Evolutionary conservation across 2,329 filamentous ascomycete species (phyloP).

Genomic region (Fusarium tricinctum): DNA sequence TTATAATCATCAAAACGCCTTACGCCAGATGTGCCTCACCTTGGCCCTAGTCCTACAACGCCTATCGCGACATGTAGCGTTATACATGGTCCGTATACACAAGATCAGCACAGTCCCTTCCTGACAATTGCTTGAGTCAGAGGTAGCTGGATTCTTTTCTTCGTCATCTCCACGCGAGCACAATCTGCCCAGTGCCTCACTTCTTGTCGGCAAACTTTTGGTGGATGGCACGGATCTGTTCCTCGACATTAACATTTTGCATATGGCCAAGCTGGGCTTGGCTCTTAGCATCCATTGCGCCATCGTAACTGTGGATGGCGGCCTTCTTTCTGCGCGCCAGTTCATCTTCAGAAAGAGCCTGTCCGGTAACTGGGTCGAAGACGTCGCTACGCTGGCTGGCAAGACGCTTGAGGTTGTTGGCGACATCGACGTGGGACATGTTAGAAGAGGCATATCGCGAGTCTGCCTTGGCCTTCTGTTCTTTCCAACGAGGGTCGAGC

Average conservation of each 20-base stretch:
- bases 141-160: constrained; percentile 4
- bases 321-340: constrained; percentile 81
- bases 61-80: constrained; percentile 31
- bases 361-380: constrained; percentile 81
- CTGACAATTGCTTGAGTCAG: neutral
- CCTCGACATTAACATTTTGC: constrained; percentile 82
- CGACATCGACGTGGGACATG: constrained; percentile 86
- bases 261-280: constrained; percentile 69
- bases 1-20: constrained; percentile 44
- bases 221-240: constrained; percentile 80
- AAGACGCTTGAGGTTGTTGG: constrained; percentile 94
- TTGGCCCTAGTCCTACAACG: constrained; percentile 46
- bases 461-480: constrained; percentile 91
- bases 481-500: constrained; percentile 94
- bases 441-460: constrained; percentile 88
- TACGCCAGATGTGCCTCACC: constrained; percentile 50
- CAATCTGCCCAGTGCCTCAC: constrained; percentile 38
- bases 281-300: constrained; percentile 71
- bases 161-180: constrained; percentile 10
- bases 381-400: constrained; percentile 90
- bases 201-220: constrained; percentile 64
- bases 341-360: constrained; percentile 79
- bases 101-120: neutral
- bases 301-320: constrained; percentile 75
- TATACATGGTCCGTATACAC: constrained; percentile 27